phyloP scores from a whole-genome alignment of 2,329 filamentous ascomycete genomes.

The Arachnomyces sp. region DNA sequence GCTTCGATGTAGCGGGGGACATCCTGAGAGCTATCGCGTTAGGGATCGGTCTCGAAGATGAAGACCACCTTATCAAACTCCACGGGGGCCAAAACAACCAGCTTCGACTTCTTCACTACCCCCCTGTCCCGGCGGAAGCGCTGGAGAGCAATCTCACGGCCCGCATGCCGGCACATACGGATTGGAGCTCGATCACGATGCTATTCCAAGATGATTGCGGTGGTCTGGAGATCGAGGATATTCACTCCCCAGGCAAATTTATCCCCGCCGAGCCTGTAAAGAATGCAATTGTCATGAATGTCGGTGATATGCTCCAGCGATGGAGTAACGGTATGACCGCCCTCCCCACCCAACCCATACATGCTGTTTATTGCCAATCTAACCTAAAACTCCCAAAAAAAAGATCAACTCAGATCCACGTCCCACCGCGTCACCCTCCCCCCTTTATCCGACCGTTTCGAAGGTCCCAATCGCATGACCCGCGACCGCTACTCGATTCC shows the following conservation, averaged over 20 bases:
- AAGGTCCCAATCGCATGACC: too few species aligned
- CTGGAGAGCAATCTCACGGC: too few species aligned
- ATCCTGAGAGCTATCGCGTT: conserved; percentile 40
- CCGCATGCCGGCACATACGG: conserved; percentile 48
- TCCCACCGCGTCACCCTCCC: conserved; percentile 47
- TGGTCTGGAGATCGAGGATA: conserved; percentile 45
- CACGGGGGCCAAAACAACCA: conserved; percentile 54
- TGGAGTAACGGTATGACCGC: conserved; percentile 48
- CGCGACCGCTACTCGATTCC: conserved; percentile 54
- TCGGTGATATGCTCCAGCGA: conserved; percentile 44
- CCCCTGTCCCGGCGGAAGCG: conserved; percentile 38
- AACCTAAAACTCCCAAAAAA: conserved; percentile 10
- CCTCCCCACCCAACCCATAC: too few species aligned
- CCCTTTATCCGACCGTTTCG: conserved; percentile 31
- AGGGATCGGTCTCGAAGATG: conserved; percentile 41
- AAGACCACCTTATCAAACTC: conserved; percentile 37
- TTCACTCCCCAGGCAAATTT: conserved; percentile 31
- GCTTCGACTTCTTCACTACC: conserved; percentile 55
- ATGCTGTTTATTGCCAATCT: neutral
- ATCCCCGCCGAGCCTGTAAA: conserved; percentile 33
- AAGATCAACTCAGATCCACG: conserved; percentile 46
- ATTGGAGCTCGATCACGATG: conserved; percentile 48
- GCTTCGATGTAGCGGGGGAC: conserved; percentile 36
- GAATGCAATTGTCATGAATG: conserved; percentile 42
- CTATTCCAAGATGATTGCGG: conserved; percentile 49